Evolutionary conservation across 768 basidiomycete genomes (phyloP).

Genomic region (Trichaptum fuscoviolaceum): DNA sequence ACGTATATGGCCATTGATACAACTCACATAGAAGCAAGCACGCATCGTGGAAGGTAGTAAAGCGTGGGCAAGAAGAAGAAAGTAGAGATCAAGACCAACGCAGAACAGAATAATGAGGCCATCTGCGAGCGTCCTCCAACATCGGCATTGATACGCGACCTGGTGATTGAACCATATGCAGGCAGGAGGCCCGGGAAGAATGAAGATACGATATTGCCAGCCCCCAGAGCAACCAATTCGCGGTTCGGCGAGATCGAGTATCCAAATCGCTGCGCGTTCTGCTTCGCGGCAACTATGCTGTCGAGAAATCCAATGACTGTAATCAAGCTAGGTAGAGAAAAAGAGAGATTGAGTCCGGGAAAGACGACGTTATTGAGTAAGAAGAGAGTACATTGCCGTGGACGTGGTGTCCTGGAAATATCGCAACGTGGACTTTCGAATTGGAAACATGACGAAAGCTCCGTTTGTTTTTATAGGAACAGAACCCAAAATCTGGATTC

Average conservation of each 20-base stretch:
- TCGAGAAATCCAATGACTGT: slow-evolving; percentile 89
- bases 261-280: slow-evolving; percentile 79
- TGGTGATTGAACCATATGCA: slow-evolving; percentile 89
- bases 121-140: slow-evolving; percentile 88
- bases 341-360: slow-evolving; percentile 4
- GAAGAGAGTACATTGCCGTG: slow-evolving; percentile 59
- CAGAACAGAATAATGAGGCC: slow-evolving; percentile 74
- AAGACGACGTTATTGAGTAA: neutral
- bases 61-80: slow-evolving; percentile 87
- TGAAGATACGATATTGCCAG: slow-evolving; percentile 71
- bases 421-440: slow-evolving; percentile 51
- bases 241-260: slow-evolving; percentile 91
- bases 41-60: slow-evolving; percentile 84
- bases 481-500: slow-evolving; percentile 78
- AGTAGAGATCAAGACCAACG: slow-evolving; percentile 72
- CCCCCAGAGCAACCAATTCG: slow-evolving; percentile 89
- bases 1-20: neutral
- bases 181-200: slow-evolving; percentile 88
- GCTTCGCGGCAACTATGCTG: slow-evolving; percentile 92
- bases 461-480: slow-evolving; percentile 59
- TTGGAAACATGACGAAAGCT: slow-evolving; percentile 70
- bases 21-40: slow-evolving; percentile 80
- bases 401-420: slow-evolving; percentile 78
- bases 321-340: slow-evolving; percentile 47
- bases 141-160: slow-evolving; percentile 86